Conservation (phyloP, 2,329 filamentous ascomycete species). For the Fusarium sublunatum region DNA sequence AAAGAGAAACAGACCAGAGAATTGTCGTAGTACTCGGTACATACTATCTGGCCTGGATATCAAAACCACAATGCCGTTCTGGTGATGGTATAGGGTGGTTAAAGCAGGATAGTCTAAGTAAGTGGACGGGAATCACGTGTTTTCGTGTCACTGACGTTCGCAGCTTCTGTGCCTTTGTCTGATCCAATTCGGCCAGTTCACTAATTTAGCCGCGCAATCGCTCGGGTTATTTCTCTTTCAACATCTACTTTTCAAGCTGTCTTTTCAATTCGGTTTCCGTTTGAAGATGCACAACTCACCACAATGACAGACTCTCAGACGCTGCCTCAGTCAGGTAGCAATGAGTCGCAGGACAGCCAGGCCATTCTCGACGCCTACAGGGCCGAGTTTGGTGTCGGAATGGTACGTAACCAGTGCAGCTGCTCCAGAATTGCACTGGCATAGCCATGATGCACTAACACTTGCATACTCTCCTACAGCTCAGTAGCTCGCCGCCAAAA, state of each 20-base stretch:
- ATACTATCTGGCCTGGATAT: not conserved
- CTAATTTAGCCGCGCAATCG: constrained; percentile 31
- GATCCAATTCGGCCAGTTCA: constrained; percentile 22
- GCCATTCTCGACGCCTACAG: constrained; percentile 54
- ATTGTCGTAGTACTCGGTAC: not conserved
- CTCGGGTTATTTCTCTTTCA: constrained; percentile 7
- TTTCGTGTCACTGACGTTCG: constrained; percentile 27
- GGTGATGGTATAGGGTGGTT: not conserved
- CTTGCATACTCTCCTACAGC: constrained; percentile 20
- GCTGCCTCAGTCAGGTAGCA: constrained; percentile 48
- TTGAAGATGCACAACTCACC: constrained; percentile 33
- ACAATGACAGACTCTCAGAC: constrained; percentile 48
- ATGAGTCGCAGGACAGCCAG: constrained; percentile 60
- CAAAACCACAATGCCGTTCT: too few relatives aligned
- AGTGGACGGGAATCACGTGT: constrained; percentile 18
- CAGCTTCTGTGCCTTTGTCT: constrained; percentile 15
- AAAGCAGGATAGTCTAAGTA: not conserved
- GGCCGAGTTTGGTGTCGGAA: constrained; percentile 53
- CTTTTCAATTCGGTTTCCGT: not conserved
- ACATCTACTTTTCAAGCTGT: constrained; percentile 2
- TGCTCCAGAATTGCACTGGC: constrained; percentile 26
- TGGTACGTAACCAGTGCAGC: constrained; percentile 52
- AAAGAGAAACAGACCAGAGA: not conserved
- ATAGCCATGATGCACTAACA: constrained; percentile 30
- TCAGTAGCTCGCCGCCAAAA: constrained; percentile 35